Evolutionary conservation across 1,139 yeast genomes (phyloP).

Genomic region (Hansenula anomala): DNA sequence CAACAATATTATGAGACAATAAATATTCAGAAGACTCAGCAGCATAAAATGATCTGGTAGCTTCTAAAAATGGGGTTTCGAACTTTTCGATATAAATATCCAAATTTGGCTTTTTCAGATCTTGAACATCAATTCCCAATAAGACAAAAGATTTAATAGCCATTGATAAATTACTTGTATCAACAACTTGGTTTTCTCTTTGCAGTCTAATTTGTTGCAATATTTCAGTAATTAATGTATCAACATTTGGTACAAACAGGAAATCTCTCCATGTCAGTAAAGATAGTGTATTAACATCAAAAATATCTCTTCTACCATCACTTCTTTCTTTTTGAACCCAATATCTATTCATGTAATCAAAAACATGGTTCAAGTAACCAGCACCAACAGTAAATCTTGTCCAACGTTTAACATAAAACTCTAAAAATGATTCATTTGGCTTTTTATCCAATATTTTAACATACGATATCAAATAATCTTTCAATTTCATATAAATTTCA

Average conservation of each 20-base stretch:
- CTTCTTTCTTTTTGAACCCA: constrained; percentile 97
- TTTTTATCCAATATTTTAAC: constrained; percentile 43
- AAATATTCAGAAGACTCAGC: constrained; percentile 67
- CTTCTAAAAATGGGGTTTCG: constrained; percentile 69
- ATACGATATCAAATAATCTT: constrained; percentile 59
- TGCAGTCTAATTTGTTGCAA: constrained; percentile 72
- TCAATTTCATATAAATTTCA: constrained; percentile 74
- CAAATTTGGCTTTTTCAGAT: constrained; percentile 78
- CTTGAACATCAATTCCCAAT: constrained; percentile 73
- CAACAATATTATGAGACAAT: constrained; percentile 75
- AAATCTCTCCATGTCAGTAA: constrained; percentile 84
- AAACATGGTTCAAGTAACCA: constrained; percentile 85
- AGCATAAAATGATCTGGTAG: constrained; percentile 69
- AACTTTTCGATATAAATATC: constrained; percentile 77
- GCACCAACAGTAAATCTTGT: constrained; percentile 89
- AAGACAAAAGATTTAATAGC: constrained; percentile 83
- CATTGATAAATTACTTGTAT: constrained; percentile 60
- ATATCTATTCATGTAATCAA: constrained; percentile 92
- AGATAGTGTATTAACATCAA: constrained; percentile 86
- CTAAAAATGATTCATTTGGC: constrained; percentile 65
- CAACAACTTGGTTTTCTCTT: constrained; percentile 74
- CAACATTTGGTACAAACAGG: constrained; percentile 66
- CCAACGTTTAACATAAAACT: constrained; percentile 87
- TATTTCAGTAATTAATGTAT: constrained; percentile 61
- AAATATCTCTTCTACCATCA: constrained; percentile 88